Evolutionary conservation across 768 basidiomycete species (phyloP).

Genomic region (Lactarius sp.): DNA sequence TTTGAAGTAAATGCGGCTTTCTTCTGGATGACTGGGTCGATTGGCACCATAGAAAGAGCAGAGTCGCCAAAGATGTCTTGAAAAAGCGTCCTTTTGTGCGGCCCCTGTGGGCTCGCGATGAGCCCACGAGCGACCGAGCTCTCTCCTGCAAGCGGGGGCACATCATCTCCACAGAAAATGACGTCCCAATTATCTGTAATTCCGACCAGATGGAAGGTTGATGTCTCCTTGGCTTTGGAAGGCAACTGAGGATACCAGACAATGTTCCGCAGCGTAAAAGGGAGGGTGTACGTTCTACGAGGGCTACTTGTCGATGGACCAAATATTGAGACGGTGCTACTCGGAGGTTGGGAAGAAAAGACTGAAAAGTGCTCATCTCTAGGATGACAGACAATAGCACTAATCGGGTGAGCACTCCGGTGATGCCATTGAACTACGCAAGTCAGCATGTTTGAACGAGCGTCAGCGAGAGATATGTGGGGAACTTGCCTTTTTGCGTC

Average conservation of each 20-base stretch:
- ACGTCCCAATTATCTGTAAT: conserved; percentile 63
- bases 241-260: conserved; percentile 37
- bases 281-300: conserved; percentile 42
- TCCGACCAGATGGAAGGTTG: conserved; percentile 57
- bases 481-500: conserved; percentile 49
- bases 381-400: conserved; percentile 51
- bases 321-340: conserved; percentile 44
- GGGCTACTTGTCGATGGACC: conserved; percentile 42
- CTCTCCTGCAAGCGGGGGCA: conserved; percentile 39
- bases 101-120: conserved; percentile 28
- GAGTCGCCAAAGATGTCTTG: conserved; percentile 88
- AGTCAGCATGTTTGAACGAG: conserved; percentile 6
- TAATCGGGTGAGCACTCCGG: conserved; percentile 36
- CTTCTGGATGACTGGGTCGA: conserved; percentile 25
- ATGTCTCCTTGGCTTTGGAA: conserved; percentile 29
- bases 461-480: neutral
- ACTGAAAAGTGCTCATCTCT: conserved; percentile 55
- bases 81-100: conserved; percentile 59
- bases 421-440: conserved; percentile 57
- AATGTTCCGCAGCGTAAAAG: conserved; percentile 57
- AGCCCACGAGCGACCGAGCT: conserved; percentile 40
- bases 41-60: conserved; percentile 44
- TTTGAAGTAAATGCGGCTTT: conserved; percentile 26
- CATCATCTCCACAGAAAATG: conserved; percentile 61
- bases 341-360: conserved; percentile 37